These are phyloP conservation scores for Paracoccidioides lutzii DNA, from an alignment of 2,329 filamentous ascomycete species.

Conservation along the genomic window DNA sequence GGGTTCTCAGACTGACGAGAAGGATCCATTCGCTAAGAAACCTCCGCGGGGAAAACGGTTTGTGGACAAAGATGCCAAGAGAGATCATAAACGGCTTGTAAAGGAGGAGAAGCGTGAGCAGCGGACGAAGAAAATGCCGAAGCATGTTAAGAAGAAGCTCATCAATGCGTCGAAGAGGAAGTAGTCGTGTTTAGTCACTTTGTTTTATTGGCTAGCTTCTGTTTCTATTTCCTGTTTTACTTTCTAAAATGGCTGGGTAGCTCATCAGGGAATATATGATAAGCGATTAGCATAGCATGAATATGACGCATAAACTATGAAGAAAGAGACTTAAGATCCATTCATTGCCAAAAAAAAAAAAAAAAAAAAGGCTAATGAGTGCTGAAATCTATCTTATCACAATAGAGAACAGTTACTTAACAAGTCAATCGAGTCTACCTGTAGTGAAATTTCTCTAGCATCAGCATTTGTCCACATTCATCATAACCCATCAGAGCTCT, in stretches of 20 bases:
- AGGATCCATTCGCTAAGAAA: constrained; percentile 49
- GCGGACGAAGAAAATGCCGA: constrained; percentile 89
- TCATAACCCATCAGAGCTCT: constrained; percentile 1
- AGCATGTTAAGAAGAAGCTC: constrained; percentile 85
- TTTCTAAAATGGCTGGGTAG: not conserved
- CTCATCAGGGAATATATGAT: not conserved
- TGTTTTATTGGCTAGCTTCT: not conserved
- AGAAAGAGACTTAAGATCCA: not conserved
- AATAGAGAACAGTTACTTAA: not conserved
- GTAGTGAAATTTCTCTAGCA: not conserved
- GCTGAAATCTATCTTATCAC: not conserved
- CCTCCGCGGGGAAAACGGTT: constrained; percentile 69
- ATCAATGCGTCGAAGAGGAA: constrained; percentile 39
- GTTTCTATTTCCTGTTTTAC: not conserved
- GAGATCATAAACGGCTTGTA: constrained; percentile 73
- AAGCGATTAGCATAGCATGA: not conserved
- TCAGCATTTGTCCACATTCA: not conserved
- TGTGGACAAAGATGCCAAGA: constrained; percentile 83
- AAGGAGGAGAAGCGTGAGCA: constrained; percentile 95
- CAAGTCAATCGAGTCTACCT: not conserved
- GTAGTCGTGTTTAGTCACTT: constrained; percentile 11
- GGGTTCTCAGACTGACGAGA: constrained; percentile 23
- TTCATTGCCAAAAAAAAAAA: not conserved
- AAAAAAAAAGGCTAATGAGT: too few relatives aligned
- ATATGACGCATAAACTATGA: not conserved